A percentile compares a stretch with the other conserved stretches of the same genome.
phyloP scores from a whole-genome alignment of 441 rosid species.

The Lepidium campestre region DNA sequence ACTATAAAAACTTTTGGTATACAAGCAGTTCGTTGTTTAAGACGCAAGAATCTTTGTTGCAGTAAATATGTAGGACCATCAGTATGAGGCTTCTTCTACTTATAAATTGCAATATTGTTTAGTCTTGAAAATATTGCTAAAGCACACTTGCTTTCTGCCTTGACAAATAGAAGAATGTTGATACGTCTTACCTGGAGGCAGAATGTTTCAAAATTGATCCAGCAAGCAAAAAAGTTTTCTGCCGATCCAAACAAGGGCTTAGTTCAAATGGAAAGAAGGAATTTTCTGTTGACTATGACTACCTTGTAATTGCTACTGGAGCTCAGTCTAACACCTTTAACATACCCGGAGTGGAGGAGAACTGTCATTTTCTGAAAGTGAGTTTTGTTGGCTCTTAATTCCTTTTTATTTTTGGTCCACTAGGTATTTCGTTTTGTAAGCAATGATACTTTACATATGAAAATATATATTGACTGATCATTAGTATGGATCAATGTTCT shows the following conservation, averaged over 20 bases:
- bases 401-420: background rate
- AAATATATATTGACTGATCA: background rate
- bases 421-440: background rate
- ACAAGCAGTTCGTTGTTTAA: background rate
- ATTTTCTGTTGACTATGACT: slow-evolving; percentile 78
- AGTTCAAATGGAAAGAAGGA: slow-evolving; percentile 53
- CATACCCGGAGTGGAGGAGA: slow-evolving; percentile 88
- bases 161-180: slow-evolving; percentile 54
- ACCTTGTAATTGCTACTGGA: slow-evolving; percentile 89
- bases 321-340: slow-evolving; percentile 94
- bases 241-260: slow-evolving; percentile 50
- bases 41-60: background rate
- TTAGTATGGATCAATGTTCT: background rate
- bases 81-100: background rate
- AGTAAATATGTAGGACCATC: background rate
- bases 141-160: background rate
- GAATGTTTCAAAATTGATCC: slow-evolving; percentile 90
- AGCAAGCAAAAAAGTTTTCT: slow-evolving; percentile 63
- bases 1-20: background rate
- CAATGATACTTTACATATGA: background rate
- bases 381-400: background rate
- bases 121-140: background rate
- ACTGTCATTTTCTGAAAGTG: slow-evolving; percentile 94
- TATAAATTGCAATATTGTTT: background rate
- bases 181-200: slow-evolving; percentile 66